Conservation (phyloP, 2,329 filamentous ascomycete genomes). For the Pleochaeta shiraiana region DNA sequence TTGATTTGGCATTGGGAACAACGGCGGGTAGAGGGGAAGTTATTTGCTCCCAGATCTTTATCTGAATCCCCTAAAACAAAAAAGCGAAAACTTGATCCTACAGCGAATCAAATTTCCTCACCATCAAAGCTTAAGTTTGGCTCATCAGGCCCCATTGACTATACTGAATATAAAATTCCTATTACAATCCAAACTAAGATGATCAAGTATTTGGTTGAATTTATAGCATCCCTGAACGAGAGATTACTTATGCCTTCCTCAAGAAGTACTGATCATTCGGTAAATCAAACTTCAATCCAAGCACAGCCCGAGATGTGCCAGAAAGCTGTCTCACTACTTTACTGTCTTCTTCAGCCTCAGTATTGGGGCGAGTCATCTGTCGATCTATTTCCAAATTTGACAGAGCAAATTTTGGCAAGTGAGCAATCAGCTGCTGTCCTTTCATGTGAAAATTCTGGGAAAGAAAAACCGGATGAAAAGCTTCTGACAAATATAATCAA, state of each 20-base stretch:
- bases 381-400: slow-evolving; percentile 77
- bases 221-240: slow-evolving; percentile 78
- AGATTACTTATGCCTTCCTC: slow-evolving; percentile 57
- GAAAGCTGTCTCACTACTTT: slow-evolving; percentile 61
- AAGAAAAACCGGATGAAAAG: slow-evolving; percentile 61
- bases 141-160: slow-evolving; percentile 25
- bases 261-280: slow-evolving; percentile 34
- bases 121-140: slow-evolving; percentile 29
- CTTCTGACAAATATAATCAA: slow-evolving; percentile 81
- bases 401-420: slow-evolving; percentile 61
- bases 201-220: slow-evolving; percentile 87
- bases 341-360: slow-evolving; percentile 64
- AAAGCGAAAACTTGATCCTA: slow-evolving; percentile 50
- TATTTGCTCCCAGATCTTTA: slow-evolving; percentile 21
- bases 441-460: slow-evolving; percentile 35
- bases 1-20: slow-evolving; percentile 90
- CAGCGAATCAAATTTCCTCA: slow-evolving; percentile 27
- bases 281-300: slow-evolving; percentile 24
- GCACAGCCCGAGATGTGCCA: slow-evolving; percentile 54
- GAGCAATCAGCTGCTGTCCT: slow-evolving; percentile 49
- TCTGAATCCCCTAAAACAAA: slow-evolving; percentile 50
- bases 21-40: slow-evolving; percentile 43
- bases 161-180: slow-evolving; percentile 46
- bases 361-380: slow-evolving; percentile 77
- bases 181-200: slow-evolving; percentile 50